Evolutionary conservation across 1,284 basidiomycete genomes (phyloP), one percentile per base, ranked within the genome.

Genomic region (Marasmius sp.): DNA sequence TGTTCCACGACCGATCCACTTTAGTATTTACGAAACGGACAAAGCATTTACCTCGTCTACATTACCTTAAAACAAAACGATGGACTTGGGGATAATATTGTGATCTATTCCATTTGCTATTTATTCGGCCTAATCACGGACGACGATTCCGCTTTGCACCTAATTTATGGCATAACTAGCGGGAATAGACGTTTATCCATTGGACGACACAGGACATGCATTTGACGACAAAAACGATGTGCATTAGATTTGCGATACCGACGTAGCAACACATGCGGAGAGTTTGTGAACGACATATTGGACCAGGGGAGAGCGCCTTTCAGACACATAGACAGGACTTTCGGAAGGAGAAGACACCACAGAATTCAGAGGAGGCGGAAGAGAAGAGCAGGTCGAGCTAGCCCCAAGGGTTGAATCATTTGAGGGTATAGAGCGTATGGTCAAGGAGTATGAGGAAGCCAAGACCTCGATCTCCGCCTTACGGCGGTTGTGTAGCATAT

Each of bases 381-480:
- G 8, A 37, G 4, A 37, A n/a, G 38, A 27, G 38, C 18, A 5
- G 54, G 33, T 16, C 20, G 37, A 37, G 39, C 12, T n/a, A 37
- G 11, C 11, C 14, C 4, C 20, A 45, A 36, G 27, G 36, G 20
- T 2, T 12, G 39, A 57, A 22, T 16, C 5, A 33, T 27, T 12
- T 45, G 45, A 43, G 55, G 36, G 37, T 14, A 45, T 45, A 20
- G 36, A 18, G 6, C 43, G 43, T n/a, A 43, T 58, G 20, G 14
- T 16, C 33, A 27, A 33, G n/a, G 47, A 20, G 43, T 22, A 36
- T 27, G 38, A 33, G 8, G 56, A 53, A 14, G 34, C 51, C 56
- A 96, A 72, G 49, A 94, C 81, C 73, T 97, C 92, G 61, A 94
- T 95, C 75, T 97, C 95, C 1, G 94, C 94, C 74, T 97, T 97